Percentiles rank a stretch among this genome's conserved stretches.
Evolutionary conservation across 2,329 filamentous ascomycete species (phyloP).

Genomic region (Tolypocladium amazonense): DNA sequence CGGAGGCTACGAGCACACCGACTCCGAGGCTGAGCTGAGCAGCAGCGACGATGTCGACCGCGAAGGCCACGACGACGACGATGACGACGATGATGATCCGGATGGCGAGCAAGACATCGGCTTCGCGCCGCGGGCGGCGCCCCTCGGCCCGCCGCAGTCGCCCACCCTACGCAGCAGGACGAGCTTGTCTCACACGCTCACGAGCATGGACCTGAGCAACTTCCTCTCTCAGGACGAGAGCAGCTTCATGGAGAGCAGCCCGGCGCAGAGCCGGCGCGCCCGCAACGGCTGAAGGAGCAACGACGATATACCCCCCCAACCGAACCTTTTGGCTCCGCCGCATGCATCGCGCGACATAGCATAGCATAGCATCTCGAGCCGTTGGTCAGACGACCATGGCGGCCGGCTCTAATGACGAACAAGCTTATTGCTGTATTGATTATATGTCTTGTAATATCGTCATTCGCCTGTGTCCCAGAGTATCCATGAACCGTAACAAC

Average conservation of each 20-base stretch:
- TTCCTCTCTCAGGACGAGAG: conserved; percentile 47
- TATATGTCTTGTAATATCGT: background rate
- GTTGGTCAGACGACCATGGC: background rate
- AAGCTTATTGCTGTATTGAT: background rate
- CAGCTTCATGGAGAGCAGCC: conserved; percentile 45
- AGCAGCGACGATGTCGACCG: conserved; percentile 35
- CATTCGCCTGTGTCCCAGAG: background rate
- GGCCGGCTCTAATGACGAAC: background rate
- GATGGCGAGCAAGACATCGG: conserved; percentile 19
- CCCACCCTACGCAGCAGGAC: conserved; percentile 23
- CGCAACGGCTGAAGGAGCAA: conserved; percentile 10
- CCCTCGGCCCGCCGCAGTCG: conserved; percentile 22
- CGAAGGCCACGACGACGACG: conserved; percentile 8
- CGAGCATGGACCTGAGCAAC: conserved; percentile 46
- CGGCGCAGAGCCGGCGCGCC: conserved; percentile 28
- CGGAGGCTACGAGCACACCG: conserved; percentile 66
- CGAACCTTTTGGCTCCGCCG: background rate
- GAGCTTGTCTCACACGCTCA: conserved; percentile 17
- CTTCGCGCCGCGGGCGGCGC: conserved; percentile 26
- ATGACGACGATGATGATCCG: conserved; percentile 6
- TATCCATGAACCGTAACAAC: background rate
- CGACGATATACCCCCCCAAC: background rate
- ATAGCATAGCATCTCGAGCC: background rate
- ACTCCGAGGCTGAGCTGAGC: conserved; percentile 55
- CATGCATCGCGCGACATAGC: background rate